phyloP scores from a whole-genome alignment of 2,329 filamentous ascomycete genomes.

The Sporothrix curviconia region DNA sequence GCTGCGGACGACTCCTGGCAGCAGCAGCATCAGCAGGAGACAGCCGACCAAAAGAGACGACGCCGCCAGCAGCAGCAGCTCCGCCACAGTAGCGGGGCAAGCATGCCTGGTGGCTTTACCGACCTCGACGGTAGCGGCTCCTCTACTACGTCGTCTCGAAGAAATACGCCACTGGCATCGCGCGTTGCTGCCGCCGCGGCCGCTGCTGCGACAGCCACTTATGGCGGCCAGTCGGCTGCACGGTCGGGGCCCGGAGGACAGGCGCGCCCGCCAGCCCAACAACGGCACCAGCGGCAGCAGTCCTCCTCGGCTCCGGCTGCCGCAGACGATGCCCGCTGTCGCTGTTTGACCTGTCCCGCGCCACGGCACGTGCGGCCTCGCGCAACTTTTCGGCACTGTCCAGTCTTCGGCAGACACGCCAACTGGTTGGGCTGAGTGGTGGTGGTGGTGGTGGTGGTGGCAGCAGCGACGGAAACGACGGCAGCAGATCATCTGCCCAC shows the following conservation, averaged over 20 bases:
- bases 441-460: constrained; percentile 28
- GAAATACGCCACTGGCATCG: constrained; percentile 10
- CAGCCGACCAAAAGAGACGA: neutral
- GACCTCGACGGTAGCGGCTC: neutral
- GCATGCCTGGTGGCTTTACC: constrained; percentile 49
- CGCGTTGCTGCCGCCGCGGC: constrained; percentile 12
- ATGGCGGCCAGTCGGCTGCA: constrained; percentile 24
- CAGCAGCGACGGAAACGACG: constrained; percentile 16
- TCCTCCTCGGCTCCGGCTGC: neutral
- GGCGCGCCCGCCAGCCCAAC: neutral
- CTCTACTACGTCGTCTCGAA: neutral
- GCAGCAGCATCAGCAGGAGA: constrained; percentile 17
- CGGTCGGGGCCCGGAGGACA: neutral
- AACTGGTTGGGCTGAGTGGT: constrained; percentile 20
- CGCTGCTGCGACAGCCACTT: constrained; percentile 25
- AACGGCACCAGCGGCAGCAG: constrained; percentile 23
- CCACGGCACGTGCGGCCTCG: constrained; percentile 53
- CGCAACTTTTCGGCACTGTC: constrained; percentile 52
- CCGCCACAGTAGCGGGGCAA: neutral
- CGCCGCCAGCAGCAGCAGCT: neutral
- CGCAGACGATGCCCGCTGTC: constrained; percentile 55
- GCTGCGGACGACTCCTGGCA: constrained; percentile 54
- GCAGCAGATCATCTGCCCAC: too few relatives aligned
- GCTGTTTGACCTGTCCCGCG: constrained; percentile 57
- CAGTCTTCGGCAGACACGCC: constrained; percentile 39